phyloP scores from a whole-genome alignment of 2,329 filamentous ascomycete genomes.

The Monosporascus sp. region DNA sequence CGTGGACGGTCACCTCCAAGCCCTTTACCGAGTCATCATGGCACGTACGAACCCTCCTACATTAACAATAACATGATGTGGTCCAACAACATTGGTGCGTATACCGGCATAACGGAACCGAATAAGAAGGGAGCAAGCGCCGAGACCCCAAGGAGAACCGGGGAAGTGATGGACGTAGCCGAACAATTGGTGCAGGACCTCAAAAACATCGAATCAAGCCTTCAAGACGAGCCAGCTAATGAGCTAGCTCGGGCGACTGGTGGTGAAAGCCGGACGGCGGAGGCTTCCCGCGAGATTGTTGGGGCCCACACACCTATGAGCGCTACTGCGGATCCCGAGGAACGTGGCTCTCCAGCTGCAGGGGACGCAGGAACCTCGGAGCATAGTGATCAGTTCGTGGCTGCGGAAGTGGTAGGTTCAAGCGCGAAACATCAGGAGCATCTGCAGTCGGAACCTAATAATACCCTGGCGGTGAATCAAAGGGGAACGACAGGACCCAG shows the following conservation, averaged over 20 bases:
- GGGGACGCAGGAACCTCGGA: constrained; percentile 6
- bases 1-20: constrained; percentile 52
- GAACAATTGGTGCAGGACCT: constrained; percentile 16
- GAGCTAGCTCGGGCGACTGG: constrained; percentile 14
- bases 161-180: constrained; percentile 8
- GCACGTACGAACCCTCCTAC: constrained; percentile 27
- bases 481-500: constrained; percentile 1
- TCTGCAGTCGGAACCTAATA: constrained; percentile 1
- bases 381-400: constrained; percentile 3
- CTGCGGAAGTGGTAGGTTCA: constrained; percentile 3
- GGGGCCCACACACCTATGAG: constrained; percentile 5
- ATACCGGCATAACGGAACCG: constrained; percentile 8
- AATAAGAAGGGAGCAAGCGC: constrained; percentile 12
- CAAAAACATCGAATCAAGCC: constrained; percentile 14
- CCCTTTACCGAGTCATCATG: constrained; percentile 40
- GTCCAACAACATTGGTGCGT: constrained; percentile 12
- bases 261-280: constrained; percentile 16
- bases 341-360: constrained; percentile 5
- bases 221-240: constrained; percentile 10
- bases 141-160: constrained; percentile 15
- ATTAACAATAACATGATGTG: constrained; percentile 14
- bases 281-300: constrained; percentile 7
- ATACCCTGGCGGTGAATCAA: constrained; percentile 1
- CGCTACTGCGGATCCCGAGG: constrained; percentile 8
- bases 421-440: not conserved